These are phyloP conservation scores for Podila minutissima DNA, from an alignment of 192 early-diverging fungal genomes.

Conservation along the genomic window DNA sequence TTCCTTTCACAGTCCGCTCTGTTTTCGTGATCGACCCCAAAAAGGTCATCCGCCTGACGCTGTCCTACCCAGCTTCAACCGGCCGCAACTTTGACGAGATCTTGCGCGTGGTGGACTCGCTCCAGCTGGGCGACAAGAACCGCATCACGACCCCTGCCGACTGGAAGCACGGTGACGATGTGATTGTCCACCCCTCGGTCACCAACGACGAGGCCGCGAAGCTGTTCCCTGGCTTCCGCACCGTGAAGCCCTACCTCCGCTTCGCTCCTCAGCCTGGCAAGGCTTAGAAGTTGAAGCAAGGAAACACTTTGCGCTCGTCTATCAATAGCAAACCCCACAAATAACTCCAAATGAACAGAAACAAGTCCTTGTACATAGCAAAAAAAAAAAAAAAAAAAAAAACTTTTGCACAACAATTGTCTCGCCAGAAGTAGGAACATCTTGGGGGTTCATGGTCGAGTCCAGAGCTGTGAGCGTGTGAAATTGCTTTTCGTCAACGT, in stretches of 20 bases:
- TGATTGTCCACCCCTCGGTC: conserved; percentile 92
- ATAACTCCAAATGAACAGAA: too few species aligned
- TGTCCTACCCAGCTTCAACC: conserved; percentile 93
- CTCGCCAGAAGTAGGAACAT: too few species aligned
- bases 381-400: too few species aligned
- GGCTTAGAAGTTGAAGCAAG: not conserved
- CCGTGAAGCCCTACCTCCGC: conserved; percentile 89
- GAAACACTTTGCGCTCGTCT: not conserved
- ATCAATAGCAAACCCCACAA: too few species aligned
- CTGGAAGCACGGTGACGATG: conserved; percentile 89
- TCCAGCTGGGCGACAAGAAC: conserved; percentile 90
- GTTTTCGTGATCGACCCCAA: conserved; percentile 96
- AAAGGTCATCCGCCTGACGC: conserved; percentile 87
- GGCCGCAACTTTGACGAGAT: conserved; percentile 98
- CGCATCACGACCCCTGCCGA: conserved; percentile 94
- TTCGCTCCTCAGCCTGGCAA: conserved; percentile 59
- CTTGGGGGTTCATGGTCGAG: too few species aligned
- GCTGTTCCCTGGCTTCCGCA: conserved; percentile 85
- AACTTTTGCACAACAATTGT: too few species aligned
- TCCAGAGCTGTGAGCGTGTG: too few species aligned
- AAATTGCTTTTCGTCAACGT: too few species aligned
- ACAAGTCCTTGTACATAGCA: too few species aligned
- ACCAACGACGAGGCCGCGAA: conserved; percentile 82
- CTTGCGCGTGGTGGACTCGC: conserved; percentile 90
- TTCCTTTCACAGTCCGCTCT: conserved; percentile 95